phyloP scores from a whole-genome alignment of 108 stramenopile species.

The Tribonema minus region DNA sequence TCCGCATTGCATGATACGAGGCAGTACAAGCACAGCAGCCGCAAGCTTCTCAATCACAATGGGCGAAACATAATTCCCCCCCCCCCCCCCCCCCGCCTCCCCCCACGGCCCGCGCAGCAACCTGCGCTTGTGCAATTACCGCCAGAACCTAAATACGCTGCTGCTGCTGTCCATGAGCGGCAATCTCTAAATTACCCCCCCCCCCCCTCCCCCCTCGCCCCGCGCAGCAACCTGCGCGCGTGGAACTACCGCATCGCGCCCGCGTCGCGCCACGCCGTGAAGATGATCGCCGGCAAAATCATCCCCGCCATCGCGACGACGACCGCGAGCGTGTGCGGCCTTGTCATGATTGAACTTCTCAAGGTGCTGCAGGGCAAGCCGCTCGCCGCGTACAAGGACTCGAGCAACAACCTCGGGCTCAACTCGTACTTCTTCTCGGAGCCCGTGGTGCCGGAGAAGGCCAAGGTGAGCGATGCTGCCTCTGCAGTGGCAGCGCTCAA shows the following conservation, averaged over 20 bases:
- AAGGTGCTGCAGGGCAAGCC: slow-evolving; percentile 54
- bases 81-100: too few relatives aligned
- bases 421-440: slow-evolving; percentile 52
- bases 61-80: too few relatives aligned
- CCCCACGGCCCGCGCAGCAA: too few relatives aligned
- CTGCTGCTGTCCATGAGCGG: too few relatives aligned
- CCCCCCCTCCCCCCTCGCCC: not conserved
- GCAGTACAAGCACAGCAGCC: too few relatives aligned
- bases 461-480: not conserved
- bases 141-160: too few relatives aligned
- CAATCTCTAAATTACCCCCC: not conserved
- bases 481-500: too few relatives aligned
- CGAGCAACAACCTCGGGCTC: slow-evolving; percentile 51
- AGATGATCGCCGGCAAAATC: slow-evolving; percentile 68
- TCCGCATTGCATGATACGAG: too few relatives aligned
- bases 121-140: too few relatives aligned
- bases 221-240: slow-evolving; percentile 32
- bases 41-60: too few relatives aligned
- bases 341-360: slow-evolving; percentile 64
- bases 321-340: slow-evolving; percentile 60
- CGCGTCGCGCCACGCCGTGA: slow-evolving; percentile 56
- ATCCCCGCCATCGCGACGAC: slow-evolving; percentile 66
- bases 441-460: slow-evolving; percentile 4
- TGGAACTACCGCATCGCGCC: slow-evolving; percentile 50
- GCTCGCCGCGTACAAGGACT: slow-evolving; percentile 47